phyloP scores from a whole-genome alignment of 2,329 filamentous ascomycete genomes.

The Cryphonectria nitschkei region DNA sequence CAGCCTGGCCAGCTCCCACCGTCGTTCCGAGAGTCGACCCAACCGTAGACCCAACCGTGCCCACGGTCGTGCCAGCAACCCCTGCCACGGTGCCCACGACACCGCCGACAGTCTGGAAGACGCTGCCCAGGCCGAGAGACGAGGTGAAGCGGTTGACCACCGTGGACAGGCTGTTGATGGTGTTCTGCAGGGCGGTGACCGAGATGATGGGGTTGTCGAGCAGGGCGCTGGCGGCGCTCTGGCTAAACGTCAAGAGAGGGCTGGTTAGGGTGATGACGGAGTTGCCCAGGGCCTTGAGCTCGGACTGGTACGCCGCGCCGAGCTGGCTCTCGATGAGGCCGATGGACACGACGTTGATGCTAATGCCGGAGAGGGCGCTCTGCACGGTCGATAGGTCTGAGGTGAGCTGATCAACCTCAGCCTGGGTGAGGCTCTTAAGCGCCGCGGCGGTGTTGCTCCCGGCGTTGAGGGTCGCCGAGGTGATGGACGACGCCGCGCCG shows the following conservation, averaged over 20 bases:
- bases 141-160: constrained; percentile 1
- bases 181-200: background rate
- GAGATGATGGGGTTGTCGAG: background rate
- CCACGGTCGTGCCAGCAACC: background rate
- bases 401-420: background rate
- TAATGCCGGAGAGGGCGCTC: background rate
- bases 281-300: background rate
- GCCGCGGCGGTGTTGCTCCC: background rate
- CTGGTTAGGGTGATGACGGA: background rate
- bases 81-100: background rate
- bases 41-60: background rate
- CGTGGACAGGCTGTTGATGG: background rate
- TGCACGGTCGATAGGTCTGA: background rate
- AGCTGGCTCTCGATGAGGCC: background rate
- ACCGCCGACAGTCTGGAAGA: constrained; percentile 1
- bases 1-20: background rate
- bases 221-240: background rate
- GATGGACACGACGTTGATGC: background rate
- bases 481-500: background rate
- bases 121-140: constrained; percentile 4
- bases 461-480: background rate
- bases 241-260: background rate
- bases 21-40: background rate
- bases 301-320: background rate
- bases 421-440: background rate